Base-by-base conservation (phyloP, 768 basidiomycete genomes). In the Lanmaoa pseudosensibilis region DNA sequence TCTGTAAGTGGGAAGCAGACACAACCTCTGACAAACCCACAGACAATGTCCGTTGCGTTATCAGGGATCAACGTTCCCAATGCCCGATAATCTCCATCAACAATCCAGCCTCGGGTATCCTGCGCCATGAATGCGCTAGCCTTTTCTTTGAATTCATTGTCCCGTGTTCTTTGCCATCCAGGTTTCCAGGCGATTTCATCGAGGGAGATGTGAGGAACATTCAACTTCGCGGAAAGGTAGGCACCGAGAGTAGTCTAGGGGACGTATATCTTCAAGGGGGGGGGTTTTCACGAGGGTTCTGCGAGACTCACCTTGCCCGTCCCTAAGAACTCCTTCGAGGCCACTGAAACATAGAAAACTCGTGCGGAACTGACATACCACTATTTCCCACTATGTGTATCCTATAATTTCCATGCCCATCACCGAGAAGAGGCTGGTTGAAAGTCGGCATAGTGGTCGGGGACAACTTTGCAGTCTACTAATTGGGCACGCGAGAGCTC, bases 321-420 rank as follows among this genome's bases (percentile, higher is more conserved):
- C 15, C 76, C 78, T 79, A 49, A 16, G 34, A 30, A 25, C 18
- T 37, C 19, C 44, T 21, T 52, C 16, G 23, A 38, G 37, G 27
- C 21, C 9, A 50, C 55, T 50, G 56, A 45, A 52, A 44, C 11
- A 47, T 4, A 10, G 43, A 23, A 30, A 25, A 33, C 4, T 45
- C n/a, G 2, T 32, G 43, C 38, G 7, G 34, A 47, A 38, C 21
- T 36, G 45, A 55, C 77, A 43, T 70, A 82, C 83, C 82, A 58
- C 76, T 76, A 58, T 86, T 85, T 41, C 83, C 84, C 15, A 79
- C 64, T 10, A 85, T 52, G 44, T 75, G 73, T 45, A 85, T 69
- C 54, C 74, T 78, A 58, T 79, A 83, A 16, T 59, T 63, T 4
- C 83, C 81, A n/a, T 73, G 34, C 25, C 56, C 71, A 57, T 84